A percentile compares a stretch with the other conserved stretches of the same genome.
These are phyloP conservation scores for Tolypocladium endophyticum DNA, from an alignment of 2,329 filamentous ascomycete genomes.

Conservation along the genomic window DNA sequence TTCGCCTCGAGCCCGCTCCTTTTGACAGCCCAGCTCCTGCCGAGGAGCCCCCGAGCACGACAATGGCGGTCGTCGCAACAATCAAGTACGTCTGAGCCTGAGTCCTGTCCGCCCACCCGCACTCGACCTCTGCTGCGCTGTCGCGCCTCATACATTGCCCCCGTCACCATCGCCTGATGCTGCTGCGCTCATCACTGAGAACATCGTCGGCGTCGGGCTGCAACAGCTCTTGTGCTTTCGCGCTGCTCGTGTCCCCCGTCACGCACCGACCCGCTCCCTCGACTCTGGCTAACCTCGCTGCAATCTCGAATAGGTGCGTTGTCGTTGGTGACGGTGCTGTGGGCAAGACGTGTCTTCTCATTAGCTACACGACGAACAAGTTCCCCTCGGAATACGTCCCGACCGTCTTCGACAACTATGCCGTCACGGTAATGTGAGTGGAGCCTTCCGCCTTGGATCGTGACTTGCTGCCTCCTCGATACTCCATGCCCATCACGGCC, in stretches of 20 bases:
- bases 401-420: slow-evolving; percentile 99
- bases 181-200: background rate
- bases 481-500: background rate
- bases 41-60: slow-evolving; percentile 26
- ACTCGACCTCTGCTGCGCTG: background rate
- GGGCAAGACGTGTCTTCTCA: slow-evolving; percentile 96
- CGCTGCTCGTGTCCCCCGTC: background rate
- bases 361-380: slow-evolving; percentile 99
- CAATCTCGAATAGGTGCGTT: slow-evolving; percentile 61
- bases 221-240: background rate
- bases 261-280: background rate
- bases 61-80: slow-evolving; percentile 52
- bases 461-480: background rate
- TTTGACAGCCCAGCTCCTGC: slow-evolving; percentile 19
- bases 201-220: background rate
- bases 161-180: background rate
- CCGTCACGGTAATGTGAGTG: slow-evolving; percentile 97
- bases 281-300: slow-evolving; percentile 1
- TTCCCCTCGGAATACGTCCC: slow-evolving; percentile 99
- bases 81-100: slow-evolving; percentile 43
- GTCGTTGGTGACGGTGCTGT: slow-evolving; percentile 99
- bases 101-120: slow-evolving; percentile 4
- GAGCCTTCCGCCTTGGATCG: slow-evolving; percentile 7
- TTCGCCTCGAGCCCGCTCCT: background rate
- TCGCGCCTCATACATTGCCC: background rate